These are phyloP conservation scores for Cryphonectria carpinicola DNA, from an alignment of 2,329 filamentous ascomycete species.

Conservation along the genomic window DNA sequence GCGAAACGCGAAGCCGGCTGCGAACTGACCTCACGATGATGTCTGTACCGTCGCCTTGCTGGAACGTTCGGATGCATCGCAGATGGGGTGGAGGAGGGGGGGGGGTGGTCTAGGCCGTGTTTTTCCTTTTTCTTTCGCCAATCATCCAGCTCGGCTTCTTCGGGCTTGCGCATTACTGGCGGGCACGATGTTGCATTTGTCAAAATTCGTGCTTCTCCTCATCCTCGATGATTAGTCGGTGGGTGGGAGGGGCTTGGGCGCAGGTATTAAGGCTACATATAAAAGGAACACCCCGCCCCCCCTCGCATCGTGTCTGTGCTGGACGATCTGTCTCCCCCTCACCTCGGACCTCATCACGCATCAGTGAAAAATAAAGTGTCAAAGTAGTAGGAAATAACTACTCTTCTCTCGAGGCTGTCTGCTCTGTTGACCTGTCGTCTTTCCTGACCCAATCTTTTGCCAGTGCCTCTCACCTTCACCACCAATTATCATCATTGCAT, in stretches of 20 bases:
- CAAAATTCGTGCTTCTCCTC: neutral
- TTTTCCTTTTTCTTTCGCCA: neutral
- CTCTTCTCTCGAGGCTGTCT: neutral
- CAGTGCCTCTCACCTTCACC: neutral
- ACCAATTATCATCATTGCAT: neutral
- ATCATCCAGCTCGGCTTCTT: slow-evolving; percentile 16
- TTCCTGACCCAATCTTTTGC: neutral
- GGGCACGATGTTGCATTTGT: slow-evolving; percentile 13
- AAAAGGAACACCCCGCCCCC: slow-evolving; percentile 6
- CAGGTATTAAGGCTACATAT: slow-evolving; percentile 8
- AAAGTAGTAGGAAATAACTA: neutral
- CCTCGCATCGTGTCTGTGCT: slow-evolving; percentile 1
- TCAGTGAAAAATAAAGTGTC: neutral
- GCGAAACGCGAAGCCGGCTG: slow-evolving; percentile 17
- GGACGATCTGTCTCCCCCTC: neutral
- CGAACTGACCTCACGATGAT: slow-evolving; percentile 10
- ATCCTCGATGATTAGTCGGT: neutral
- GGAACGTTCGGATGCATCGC: slow-evolving; percentile 23
- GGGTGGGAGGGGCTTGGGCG: neutral
- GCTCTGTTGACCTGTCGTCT: neutral
- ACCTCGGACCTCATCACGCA: neutral
- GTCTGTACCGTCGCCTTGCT: slow-evolving; percentile 10
- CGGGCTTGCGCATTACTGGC: slow-evolving; percentile 8
- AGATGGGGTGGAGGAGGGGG: neutral
- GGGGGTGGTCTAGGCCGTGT: too few species aligned